phyloP scores from a whole-genome alignment of 257 asterid genomes.

The Nemophila menziesii region DNA sequence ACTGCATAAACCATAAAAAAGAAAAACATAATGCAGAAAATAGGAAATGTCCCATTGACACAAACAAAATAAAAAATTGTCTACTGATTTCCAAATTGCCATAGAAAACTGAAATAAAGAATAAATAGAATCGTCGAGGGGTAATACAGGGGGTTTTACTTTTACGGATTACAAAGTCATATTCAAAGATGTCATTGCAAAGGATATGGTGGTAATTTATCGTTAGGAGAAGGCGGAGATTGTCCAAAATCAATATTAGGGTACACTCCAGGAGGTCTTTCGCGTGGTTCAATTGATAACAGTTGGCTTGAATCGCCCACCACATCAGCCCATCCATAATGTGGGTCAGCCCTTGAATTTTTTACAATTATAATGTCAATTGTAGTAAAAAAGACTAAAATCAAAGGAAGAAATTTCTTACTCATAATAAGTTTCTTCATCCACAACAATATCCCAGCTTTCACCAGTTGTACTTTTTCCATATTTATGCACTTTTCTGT shows the following conservation, averaged over 20 bases:
- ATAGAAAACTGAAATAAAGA: conserved; percentile 37
- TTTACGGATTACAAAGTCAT: conserved; percentile 16
- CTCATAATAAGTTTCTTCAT: conserved; percentile 94
- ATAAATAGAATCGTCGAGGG: conserved; percentile 29
- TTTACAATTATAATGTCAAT: conserved; percentile 1
- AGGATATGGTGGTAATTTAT: conserved; percentile 28
- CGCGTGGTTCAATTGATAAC: conserved; percentile 71
- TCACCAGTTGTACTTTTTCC: conserved; percentile 98
- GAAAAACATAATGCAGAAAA: neutral
- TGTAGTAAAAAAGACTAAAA: neutral
- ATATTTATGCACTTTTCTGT: conserved; percentile 94
- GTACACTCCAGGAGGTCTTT: conserved; percentile 84
- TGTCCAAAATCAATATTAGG: conserved; percentile 76
- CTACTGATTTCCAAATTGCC: neutral
- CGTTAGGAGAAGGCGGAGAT: conserved; percentile 20
- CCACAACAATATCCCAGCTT: conserved; percentile 96
- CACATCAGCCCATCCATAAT: conserved; percentile 99
- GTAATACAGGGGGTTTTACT: conserved; percentile 13
- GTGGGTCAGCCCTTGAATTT: conserved; percentile 91
- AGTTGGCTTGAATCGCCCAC: conserved; percentile 92
- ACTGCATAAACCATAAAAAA: too few species aligned
- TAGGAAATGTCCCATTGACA: neutral
- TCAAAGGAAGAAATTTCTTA: conserved; percentile 18
- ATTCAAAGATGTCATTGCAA: conserved; percentile 16
- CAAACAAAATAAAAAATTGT: neutral